Evolutionary conservation across 2,329 filamentous ascomycete species (phyloP), one percentile per base, ranked within the genome.

Genomic region (Periconia sp.): DNA sequence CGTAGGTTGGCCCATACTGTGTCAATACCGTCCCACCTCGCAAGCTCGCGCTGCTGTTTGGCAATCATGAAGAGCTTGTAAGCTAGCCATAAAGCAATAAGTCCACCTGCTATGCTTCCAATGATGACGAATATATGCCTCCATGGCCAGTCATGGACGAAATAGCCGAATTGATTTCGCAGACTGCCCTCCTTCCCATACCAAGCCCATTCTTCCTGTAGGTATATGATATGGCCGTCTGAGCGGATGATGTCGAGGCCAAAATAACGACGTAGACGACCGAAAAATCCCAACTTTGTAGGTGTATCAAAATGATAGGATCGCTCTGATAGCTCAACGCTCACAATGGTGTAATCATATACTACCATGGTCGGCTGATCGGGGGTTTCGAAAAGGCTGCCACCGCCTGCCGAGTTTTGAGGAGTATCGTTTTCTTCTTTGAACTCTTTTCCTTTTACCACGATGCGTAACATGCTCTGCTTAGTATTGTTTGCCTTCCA

Each of bases 21-120:
- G 13, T 72, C 70, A 54, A 72, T 73, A 23, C 69, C 69, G 20
- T 69, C 61, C 68, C 69, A 72, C 19, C 61, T 57, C 45, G 66
- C 66, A 5, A 73, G 61, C 41, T 66, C 62, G 27, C 61, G 54
- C 48, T 72, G 67, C 35, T 60, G 53, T 49, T 62, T 55, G 9
- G 61, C 49, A 19, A 68, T 58, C 17, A 59, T 51, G 44, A 55
- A 60, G 0, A 68, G 45, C 35, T 58, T 62, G 49, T 62, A 68
- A 1, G 64, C 8, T 3, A 58, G 46, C 14, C 61, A 62, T 2
- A 69, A 41, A 0, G 46, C 55, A 17, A 71, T 33, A 15, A 64
- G 23, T 2, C 61, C 61, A 3, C 54, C 63, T 17, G 64, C 17
- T 1, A 58, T 52, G 13, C 58, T 61, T 15, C 52, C 55, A 8